Percentiles rank a stretch among this genome's conserved stretches.
Evolutionary conservation across 805 yeast genomes (phyloP).

Genomic region (Wickerhamiella azymoides): DNA sequence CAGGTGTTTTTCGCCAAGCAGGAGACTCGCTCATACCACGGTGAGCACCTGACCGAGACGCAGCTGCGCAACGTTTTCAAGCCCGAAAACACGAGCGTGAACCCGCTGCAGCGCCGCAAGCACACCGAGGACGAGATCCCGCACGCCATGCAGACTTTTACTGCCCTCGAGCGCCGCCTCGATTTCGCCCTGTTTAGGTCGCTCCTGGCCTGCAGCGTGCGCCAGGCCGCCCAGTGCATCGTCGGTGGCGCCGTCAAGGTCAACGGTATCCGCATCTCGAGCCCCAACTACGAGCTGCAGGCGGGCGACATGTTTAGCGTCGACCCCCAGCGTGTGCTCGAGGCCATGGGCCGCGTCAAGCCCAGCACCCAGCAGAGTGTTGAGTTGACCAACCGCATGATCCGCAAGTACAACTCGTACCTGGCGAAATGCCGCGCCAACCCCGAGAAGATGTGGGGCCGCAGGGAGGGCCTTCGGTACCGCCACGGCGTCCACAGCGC

Average conservation of each 20-base stretch:
- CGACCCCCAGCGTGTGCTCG: constrained; percentile 69
- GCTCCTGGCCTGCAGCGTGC: constrained; percentile 80
- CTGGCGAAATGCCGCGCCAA: constrained; percentile 43
- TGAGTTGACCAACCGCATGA: constrained; percentile 57
- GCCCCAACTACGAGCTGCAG: constrained; percentile 62
- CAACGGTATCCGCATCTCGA: constrained; percentile 64
- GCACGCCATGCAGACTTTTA: constrained; percentile 74
- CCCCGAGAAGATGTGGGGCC: constrained; percentile 43
- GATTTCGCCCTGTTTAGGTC: constrained; percentile 86
- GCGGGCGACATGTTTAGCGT: constrained; percentile 84
- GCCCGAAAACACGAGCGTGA: constrained; percentile 63
- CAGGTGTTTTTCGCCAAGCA: constrained; percentile 86
- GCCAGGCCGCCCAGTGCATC: constrained; percentile 88
- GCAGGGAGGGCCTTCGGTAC: constrained; percentile 16
- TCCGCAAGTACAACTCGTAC: constrained; percentile 60
- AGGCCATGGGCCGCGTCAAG: constrained; percentile 72
- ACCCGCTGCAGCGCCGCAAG: constrained; percentile 43
- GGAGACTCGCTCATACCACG: constrained; percentile 90
- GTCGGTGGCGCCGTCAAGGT: constrained; percentile 70
- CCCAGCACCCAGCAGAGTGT: constrained; percentile 60
- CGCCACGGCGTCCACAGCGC: constrained; percentile 18
- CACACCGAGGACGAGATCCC: constrained; percentile 50
- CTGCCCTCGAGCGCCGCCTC: constrained; percentile 72
- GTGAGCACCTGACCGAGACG: constrained; percentile 78
- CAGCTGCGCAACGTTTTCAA: constrained; percentile 64